phyloP scores from a whole-genome alignment of 352 stramenopile genomes.

The Phytophthora podocarpi region DNA sequence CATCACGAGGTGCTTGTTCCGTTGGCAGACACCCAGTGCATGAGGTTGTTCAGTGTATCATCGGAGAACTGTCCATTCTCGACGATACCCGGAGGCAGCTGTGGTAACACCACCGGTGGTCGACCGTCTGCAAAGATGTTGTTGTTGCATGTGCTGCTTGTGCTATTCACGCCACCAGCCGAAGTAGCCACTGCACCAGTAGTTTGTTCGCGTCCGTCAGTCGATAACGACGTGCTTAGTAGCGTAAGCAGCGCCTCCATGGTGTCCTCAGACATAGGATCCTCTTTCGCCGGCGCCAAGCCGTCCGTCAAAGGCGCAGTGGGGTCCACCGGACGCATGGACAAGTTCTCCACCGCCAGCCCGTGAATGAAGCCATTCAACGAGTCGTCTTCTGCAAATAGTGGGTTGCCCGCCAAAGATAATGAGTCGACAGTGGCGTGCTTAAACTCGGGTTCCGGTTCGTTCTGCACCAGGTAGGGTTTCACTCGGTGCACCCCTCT shows the following conservation, averaged over 20 bases:
- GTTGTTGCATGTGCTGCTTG: conserved; percentile 16
- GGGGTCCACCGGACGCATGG: neutral
- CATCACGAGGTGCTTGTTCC: conserved; percentile 9
- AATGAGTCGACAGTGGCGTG: conserved; percentile 22
- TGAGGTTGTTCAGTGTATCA: conserved; percentile 51
- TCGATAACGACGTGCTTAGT: conserved; percentile 43
- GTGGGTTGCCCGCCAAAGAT: conserved; percentile 25
- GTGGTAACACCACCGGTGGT: conserved; percentile 21
- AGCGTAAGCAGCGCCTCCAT: conserved; percentile 40
- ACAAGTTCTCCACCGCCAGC: conserved; percentile 1
- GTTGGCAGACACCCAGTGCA: conserved; percentile 36
- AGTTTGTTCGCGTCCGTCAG: conserved; percentile 9
- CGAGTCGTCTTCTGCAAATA: conserved; percentile 24
- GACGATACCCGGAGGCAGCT: conserved; percentile 31
- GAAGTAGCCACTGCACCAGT: neutral
- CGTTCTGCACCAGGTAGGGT: conserved; percentile 11
- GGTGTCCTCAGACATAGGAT: conserved; percentile 33
- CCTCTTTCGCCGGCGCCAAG: conserved; percentile 4
- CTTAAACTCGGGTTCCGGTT: conserved; percentile 17
- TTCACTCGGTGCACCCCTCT: conserved; percentile 17
- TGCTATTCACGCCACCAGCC: conserved; percentile 8
- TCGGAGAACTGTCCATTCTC: conserved; percentile 58
- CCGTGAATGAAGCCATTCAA: conserved; percentile 18
- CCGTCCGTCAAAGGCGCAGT: neutral
- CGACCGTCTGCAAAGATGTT: conserved; percentile 40